Percentiles rank a stretch among this genome's conserved stretches.
Evolutionary conservation across 139 green algal genomes (phyloP).

Genomic region (Spirogloea muscicola): DNA sequence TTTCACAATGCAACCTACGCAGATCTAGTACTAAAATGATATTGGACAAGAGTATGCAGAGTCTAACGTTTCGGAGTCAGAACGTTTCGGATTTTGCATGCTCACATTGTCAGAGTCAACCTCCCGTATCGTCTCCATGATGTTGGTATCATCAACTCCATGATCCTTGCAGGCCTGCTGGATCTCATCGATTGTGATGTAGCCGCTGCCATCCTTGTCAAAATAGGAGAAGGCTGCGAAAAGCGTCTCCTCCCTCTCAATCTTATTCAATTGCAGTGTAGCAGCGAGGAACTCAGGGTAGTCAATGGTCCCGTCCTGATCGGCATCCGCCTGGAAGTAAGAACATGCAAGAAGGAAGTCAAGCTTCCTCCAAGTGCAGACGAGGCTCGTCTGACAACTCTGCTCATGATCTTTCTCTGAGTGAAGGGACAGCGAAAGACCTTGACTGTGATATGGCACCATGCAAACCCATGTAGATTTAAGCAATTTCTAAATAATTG

Average conservation of each 20-base stretch:
- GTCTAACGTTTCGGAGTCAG: too few species aligned
- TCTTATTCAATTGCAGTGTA: constrained; percentile 52
- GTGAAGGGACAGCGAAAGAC: too few species aligned
- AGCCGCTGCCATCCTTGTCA: constrained; percentile 36
- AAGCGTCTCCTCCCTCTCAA: constrained; percentile 48
- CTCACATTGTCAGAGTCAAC: constrained; percentile 37
- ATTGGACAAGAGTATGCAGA: too few species aligned
- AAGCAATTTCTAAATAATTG: too few species aligned
- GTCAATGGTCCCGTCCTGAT: constrained; percentile 68
- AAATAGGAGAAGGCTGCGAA: constrained; percentile 45
- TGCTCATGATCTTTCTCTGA: too few species aligned
- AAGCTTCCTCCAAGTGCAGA: not conserved
- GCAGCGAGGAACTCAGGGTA: constrained; percentile 78
- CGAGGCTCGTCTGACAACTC: not conserved
- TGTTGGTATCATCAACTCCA: not conserved
- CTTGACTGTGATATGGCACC: too few species aligned
- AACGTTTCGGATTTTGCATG: too few species aligned
- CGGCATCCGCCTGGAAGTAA: constrained; percentile 41
- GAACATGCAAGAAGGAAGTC: not conserved
- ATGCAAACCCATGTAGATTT: too few species aligned
- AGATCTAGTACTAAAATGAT: too few species aligned
- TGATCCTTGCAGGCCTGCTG: constrained; percentile 9
- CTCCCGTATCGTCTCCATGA: constrained; percentile 31
- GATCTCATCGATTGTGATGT: constrained; percentile 47
- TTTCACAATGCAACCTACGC: too few species aligned